Conservation (phyloP, 1,284 basidiomycete genomes). For the Moniliella sp. region DNA sequence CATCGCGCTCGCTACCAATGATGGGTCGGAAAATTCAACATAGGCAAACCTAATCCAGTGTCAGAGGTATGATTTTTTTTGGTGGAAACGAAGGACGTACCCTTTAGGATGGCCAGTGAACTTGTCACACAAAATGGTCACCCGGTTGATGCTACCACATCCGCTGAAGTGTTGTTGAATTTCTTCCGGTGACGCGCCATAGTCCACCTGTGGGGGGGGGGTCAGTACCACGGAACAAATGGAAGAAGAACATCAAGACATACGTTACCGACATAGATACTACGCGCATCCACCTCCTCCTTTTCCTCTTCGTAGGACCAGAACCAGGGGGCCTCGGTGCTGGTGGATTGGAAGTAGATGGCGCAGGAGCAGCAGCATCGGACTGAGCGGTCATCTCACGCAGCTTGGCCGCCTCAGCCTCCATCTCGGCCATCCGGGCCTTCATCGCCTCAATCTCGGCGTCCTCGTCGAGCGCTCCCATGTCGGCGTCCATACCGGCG, state of each 20-base stretch:
- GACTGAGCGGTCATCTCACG: conserved; percentile 45
- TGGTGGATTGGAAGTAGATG: conserved; percentile 17
- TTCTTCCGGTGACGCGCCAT: conserved; percentile 87
- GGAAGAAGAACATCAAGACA: conserved; percentile 33
- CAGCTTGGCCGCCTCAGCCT: conserved; percentile 65
- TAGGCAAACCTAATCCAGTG: conserved; percentile 59
- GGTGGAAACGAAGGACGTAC: conserved; percentile 38
- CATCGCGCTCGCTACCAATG: conserved; percentile 70
- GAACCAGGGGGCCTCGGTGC: conserved; percentile 38
- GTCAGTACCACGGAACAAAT: neutral
- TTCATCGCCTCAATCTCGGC: conserved; percentile 52
- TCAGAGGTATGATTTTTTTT: neutral
- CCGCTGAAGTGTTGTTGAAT: conserved; percentile 92
- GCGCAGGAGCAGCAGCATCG: conserved; percentile 32
- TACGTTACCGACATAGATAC: conserved; percentile 91
- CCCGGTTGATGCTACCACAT: conserved; percentile 91
- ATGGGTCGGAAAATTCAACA: conserved; percentile 90
- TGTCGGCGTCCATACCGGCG: conserved; percentile 9
- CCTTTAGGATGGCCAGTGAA: conserved; percentile 99
- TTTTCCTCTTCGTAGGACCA: conserved; percentile 41
- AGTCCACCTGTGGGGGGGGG: conserved; percentile 64
- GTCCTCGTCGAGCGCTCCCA: too few species aligned
- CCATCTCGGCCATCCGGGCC: conserved; percentile 56
- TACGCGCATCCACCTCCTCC: conserved; percentile 58
- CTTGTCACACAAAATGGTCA: conserved; percentile 97